phyloP scores from a whole-genome alignment of 352 stramenopile species.

The Hyaloperonospora brassicae region DNA sequence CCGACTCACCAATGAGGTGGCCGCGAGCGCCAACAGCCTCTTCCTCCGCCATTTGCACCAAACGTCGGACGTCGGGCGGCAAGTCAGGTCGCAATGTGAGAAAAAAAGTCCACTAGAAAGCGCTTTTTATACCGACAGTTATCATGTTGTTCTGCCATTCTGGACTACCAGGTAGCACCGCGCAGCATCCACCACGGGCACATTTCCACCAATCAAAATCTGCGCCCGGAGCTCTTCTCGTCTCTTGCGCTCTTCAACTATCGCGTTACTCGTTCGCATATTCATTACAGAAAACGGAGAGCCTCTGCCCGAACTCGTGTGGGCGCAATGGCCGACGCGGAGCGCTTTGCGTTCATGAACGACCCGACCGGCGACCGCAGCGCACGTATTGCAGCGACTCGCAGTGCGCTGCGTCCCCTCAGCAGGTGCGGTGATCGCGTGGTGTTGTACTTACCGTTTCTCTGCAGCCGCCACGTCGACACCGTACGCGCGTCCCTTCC shows the following conservation, averaged over 20 bases:
- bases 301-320: no score
- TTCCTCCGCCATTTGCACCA: constrained; percentile 20
- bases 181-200: no score
- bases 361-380: constrained; percentile 31
- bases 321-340: constrained; percentile 2
- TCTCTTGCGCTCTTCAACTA: constrained; percentile 11
- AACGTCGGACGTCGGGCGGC: no score
- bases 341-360: constrained; percentile 50
- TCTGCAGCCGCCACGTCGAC: neutral
- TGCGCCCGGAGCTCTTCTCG: no score
- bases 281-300: no score
- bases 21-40: constrained; percentile 18
- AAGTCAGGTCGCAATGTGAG: no score
- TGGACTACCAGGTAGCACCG: no score
- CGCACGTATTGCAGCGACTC: constrained; percentile 28
- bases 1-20: constrained; percentile 61
- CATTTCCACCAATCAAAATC: no score
- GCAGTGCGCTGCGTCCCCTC: constrained; percentile 40
- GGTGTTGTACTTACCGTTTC: constrained; percentile 30
- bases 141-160: no score
- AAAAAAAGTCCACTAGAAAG: no score
- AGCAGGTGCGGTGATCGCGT: constrained; percentile 25
- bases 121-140: no score
- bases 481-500: constrained; percentile 9
- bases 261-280: no score